phyloP scores from a whole-genome alignment of 768 basidiomycete genomes.

The Boletus rubescentipes region DNA sequence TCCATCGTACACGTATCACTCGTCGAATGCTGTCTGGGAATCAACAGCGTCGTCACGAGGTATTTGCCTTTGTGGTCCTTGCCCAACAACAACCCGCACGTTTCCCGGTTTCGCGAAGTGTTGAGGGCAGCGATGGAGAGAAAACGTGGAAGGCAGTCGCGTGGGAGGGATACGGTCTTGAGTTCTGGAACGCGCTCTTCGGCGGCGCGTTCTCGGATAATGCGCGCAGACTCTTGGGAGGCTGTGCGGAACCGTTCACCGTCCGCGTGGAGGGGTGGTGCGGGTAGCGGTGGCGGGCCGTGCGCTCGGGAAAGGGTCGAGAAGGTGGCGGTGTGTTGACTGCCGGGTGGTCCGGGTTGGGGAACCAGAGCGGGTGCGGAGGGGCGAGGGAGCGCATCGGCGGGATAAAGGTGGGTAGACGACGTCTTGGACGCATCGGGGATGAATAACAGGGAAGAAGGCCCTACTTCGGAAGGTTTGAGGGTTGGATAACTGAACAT shows the following conservation, averaged over 20 bases:
- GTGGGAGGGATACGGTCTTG: constrained; percentile 67
- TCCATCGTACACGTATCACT: constrained; percentile 94
- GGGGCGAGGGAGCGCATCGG: constrained; percentile 36
- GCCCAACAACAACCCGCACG: constrained; percentile 85
- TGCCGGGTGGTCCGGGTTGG: constrained; percentile 4
- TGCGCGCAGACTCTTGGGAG: constrained; percentile 36
- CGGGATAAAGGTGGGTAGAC: constrained; percentile 31
- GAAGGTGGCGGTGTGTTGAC: constrained; percentile 23
- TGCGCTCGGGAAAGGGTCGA: constrained; percentile 28
- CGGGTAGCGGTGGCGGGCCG: constrained; percentile 21
- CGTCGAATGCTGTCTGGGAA: constrained; percentile 87
- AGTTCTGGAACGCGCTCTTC: constrained; percentile 44
- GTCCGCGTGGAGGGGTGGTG: constrained; percentile 24
- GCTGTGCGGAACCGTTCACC: constrained; percentile 32
- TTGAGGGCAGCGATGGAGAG: constrained; percentile 75
- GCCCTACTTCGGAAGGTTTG: constrained; percentile 34
- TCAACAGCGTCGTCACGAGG: constrained; percentile 76
- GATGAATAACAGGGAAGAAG: constrained; percentile 48
- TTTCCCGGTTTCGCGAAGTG: constrained; percentile 77
- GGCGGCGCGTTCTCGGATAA: constrained; percentile 27
- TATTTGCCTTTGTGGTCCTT: constrained; percentile 57
- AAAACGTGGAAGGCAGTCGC: constrained; percentile 73
- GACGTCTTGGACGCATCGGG: constrained; percentile 28
- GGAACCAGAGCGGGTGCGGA: constrained; percentile 25
- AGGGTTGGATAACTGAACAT: constrained; percentile 55